Conservation (phyloP, 495 filamentous ascomycete genomes). For the Neurospora hispaniola region DNA sequence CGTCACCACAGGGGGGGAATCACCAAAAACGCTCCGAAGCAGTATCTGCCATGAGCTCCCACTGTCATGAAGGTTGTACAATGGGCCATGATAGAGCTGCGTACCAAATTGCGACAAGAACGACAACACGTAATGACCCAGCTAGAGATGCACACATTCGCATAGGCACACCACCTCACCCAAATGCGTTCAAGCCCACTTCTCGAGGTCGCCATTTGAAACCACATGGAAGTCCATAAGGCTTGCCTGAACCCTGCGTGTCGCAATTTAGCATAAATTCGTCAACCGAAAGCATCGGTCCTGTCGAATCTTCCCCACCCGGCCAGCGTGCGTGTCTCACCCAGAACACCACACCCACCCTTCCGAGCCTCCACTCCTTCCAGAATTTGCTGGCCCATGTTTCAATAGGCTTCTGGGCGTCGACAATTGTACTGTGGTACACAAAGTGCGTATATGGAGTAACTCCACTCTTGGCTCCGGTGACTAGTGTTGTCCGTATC, state of each 20-base stretch:
- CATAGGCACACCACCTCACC: background rate
- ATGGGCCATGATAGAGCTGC: background rate
- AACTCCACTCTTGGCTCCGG: background rate
- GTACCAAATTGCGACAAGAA: background rate
- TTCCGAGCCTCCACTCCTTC: background rate
- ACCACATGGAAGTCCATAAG: constrained; percentile 5
- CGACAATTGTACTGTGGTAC: background rate
- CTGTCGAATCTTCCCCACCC: constrained; percentile 10
- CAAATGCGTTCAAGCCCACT: background rate
- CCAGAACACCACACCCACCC: background rate
- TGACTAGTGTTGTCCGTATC: background rate
- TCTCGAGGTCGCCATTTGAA: background rate
- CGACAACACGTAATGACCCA: background rate
- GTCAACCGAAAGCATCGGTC: constrained; percentile 15
- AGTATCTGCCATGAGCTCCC: background rate
- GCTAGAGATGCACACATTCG: background rate
- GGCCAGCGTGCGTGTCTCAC: background rate
- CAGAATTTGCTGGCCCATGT: background rate
- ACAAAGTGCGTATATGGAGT: background rate
- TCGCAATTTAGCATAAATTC: constrained; percentile 28
- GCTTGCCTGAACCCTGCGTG: constrained; percentile 9
- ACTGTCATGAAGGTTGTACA: background rate
- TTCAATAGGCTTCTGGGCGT: background rate
- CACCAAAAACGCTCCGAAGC: background rate
- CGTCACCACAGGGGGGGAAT: background rate